Evolutionary conservation across 768 basidiomycete species (phyloP), one percentile per base, ranked within the genome.

Genomic region (Phaeolepiota aurea): DNA sequence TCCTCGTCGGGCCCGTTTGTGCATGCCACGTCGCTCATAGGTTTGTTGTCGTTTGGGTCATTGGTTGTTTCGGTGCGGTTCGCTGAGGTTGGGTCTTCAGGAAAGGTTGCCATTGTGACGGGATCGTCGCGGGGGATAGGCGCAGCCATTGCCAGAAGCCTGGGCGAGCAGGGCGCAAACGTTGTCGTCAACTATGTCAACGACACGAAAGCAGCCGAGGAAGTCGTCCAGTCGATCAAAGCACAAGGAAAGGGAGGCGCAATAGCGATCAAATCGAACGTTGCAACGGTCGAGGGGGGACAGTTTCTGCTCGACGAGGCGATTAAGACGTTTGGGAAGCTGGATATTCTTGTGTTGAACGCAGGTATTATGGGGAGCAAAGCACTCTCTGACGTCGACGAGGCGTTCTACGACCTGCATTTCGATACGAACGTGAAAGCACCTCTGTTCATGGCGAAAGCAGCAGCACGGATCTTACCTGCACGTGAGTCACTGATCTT

Each of bases 51-150:
- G 31, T 25, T 19, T 12, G 31, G 2, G 5, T 15, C 3, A 18
- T 21, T 32, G 4, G 4, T 19, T 11, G 34, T n/a, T 2, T 20
- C 22, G 20, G 3, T 31, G 9, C 14, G 9, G 28, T 31, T 14
- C 14, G 28, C 9, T 14, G 9, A 31, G 10, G 28, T 10, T 10
- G 14, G 28, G 28, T 10, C 47, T 35, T 13, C 43, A 64, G 71
- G 69, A 14, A 75, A 73, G 57, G 64, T 72, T n/a, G 73, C 72
- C n/a, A 56, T 79, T 35, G 68, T 79, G 30, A 79, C 78, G 13
- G 76, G 77, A 20, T 77, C 76, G 4, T 78, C 78, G 11, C 71
- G 75, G 9, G 69, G 67, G 13, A 79, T 77, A 19, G 79, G 77
- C 25, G 78, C 76, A 0, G 66, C 73, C 11, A 68, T 78, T 41